Evolutionary conservation across 768 basidiomycete genomes (phyloP).

Genomic region (Rhodosporidiobolus sp.): DNA sequence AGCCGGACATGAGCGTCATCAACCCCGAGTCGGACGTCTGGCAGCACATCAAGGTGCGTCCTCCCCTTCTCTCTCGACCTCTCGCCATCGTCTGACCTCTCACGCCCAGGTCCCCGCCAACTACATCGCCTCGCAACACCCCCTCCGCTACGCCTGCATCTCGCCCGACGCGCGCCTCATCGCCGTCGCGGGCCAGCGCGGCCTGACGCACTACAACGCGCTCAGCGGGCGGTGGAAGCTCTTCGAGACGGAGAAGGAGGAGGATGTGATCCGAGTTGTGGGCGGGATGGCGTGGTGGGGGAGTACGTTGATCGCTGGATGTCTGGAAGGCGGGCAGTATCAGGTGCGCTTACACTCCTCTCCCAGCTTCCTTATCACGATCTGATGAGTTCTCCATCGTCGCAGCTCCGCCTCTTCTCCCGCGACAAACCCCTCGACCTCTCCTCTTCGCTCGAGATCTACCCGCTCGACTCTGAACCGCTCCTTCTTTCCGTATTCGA

Average conservation of each 20-base stretch:
- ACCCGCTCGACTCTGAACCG: constrained; percentile 70
- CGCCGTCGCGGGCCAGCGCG: constrained; percentile 85
- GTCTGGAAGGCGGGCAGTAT: constrained; percentile 68
- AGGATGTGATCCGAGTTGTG: constrained; percentile 77
- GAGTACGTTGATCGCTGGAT: constrained; percentile 82
- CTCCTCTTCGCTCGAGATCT: constrained; percentile 76
- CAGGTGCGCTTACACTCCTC: constrained; percentile 70
- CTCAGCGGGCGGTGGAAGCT: constrained; percentile 93
- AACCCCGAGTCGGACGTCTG: constrained; percentile 97
- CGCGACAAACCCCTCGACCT: constrained; percentile 82
- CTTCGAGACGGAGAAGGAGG: constrained; percentile 75
- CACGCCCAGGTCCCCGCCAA: constrained; percentile 68
- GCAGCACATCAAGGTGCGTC: constrained; percentile 82
- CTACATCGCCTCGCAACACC: constrained; percentile 91
- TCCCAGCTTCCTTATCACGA: constrained; percentile 33
- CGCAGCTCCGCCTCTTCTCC: constrained; percentile 85
- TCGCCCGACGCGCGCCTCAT: constrained; percentile 86
- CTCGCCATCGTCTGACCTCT: background rate
- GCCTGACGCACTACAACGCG: constrained; percentile 89
- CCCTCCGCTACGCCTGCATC: constrained; percentile 84
- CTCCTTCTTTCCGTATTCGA: constrained; percentile 88
- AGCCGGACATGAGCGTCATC: constrained; percentile 96
- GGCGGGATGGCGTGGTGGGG: constrained; percentile 97
- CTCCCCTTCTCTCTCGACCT: constrained; percentile 3
- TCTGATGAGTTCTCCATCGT: background rate